These are phyloP conservation scores for Auriscalpium orientale DNA, from an alignment of 768 basidiomycete species.

Conservation along the genomic window DNA sequence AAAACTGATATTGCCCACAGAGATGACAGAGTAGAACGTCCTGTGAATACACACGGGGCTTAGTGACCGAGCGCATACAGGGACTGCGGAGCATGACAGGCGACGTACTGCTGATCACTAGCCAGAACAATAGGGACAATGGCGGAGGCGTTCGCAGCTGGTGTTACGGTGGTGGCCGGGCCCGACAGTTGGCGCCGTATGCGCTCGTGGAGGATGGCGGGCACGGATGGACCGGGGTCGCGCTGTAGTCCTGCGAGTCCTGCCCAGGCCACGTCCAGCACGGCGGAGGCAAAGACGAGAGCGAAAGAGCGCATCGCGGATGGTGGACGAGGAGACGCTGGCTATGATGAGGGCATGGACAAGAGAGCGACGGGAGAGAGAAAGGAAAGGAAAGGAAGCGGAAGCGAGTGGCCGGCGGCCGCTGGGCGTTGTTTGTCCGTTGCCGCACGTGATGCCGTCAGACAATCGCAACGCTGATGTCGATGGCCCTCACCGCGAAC, in stretches of 20 bases:
- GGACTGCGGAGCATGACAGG: background rate
- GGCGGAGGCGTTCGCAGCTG: background rate
- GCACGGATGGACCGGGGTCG: background rate
- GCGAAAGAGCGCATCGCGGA: constrained; percentile 2
- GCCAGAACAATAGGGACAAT: constrained; percentile 10
- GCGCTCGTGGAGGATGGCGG: constrained; percentile 1
- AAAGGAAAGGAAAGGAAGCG: too few species aligned
- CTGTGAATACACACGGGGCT: constrained; percentile 25
- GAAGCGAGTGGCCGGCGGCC: background rate
- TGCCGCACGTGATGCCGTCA: too few species aligned
- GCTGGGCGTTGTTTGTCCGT: background rate
- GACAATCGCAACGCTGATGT: too few species aligned
- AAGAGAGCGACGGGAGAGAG: background rate
- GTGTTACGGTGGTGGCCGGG: background rate
- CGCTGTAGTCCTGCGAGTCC: background rate
- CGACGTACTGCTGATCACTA: constrained; percentile 11
- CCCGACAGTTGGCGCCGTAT: constrained; percentile 7
- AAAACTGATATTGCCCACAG: constrained; percentile 55
- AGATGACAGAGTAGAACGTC: constrained; percentile 59
- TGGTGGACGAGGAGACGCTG: background rate
- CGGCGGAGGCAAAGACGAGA: background rate
- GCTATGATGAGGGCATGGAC: background rate
- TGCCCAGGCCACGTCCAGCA: constrained; percentile 7
- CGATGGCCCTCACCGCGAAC: too few species aligned
- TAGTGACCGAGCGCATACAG: background rate